These are phyloP conservation scores for Maudiozyma humilis DNA, from an alignment of 1,139 yeast genomes.

Conservation along the genomic window DNA sequence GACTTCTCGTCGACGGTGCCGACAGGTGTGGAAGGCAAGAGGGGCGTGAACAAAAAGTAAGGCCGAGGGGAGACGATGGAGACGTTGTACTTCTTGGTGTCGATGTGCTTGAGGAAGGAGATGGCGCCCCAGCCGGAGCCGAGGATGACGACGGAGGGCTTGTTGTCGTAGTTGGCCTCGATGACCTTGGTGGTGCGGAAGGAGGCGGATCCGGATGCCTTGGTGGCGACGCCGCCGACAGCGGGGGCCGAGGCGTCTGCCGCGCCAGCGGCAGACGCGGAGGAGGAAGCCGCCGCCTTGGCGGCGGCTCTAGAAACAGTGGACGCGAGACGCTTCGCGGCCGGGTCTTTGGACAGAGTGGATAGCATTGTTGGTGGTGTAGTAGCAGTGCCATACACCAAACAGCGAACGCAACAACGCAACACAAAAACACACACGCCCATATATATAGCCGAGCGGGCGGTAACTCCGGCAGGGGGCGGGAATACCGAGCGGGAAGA, in stretches of 20 bases:
- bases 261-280: neutral
- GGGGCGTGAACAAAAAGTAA: conserved; percentile 88
- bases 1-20: conserved; percentile 92
- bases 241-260: neutral
- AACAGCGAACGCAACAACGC: too few relatives aligned
- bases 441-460: too few relatives aligned
- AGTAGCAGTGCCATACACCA: neutral
- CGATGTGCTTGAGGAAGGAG: conserved; percentile 74
- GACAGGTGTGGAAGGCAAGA: conserved; percentile 87
- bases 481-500: neutral
- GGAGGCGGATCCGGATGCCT: conserved; percentile 33
- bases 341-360: neutral
- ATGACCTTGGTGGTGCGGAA: conserved; percentile 35
- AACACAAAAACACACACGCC: too few relatives aligned
- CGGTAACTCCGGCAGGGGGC: neutral
- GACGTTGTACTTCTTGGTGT: conserved; percentile 81
- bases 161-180: conserved; percentile 28
- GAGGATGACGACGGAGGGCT: conserved; percentile 52
- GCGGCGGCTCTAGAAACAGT: neutral
- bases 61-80: conserved; percentile 88
- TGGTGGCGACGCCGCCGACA: conserved; percentile 8
- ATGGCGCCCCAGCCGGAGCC: conserved; percentile 97
- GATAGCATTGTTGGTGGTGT: neutral
- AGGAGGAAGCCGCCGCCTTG: neutral
- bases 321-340: conserved; percentile 2